Base-by-base conservation (phyloP, 2,329 filamentous ascomycete species). In the Alternaria metachromatica region DNA sequence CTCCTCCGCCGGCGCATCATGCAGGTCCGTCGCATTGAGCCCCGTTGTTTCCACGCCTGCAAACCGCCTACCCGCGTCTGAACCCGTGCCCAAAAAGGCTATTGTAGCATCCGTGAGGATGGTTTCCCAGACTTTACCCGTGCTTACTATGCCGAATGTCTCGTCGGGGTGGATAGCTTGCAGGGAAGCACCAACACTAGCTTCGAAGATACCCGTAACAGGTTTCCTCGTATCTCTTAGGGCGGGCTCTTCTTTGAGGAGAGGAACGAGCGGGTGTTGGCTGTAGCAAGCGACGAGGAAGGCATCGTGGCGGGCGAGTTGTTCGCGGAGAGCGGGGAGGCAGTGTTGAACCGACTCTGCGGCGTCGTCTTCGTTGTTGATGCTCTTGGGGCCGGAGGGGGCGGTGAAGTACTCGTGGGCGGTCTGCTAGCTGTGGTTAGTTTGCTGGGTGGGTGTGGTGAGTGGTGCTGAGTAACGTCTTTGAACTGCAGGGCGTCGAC, bases 261-360 rank as follows among this genome's bases (percentile, higher is more conserved):
- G 79, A 0, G 84, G 78, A 0, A 97, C 92, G 0, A 97, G 86
- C 0, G 91, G 89, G 75, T 97, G 94, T 1, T 91, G 88, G 63
- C 92, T 96, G 82, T 93, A 98, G 82, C 95, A 97, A 20, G 94
- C 94, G 3, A 97, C 87, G 1, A 97, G 85, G 65, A 96, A 90
- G n/a, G 86, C 93, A 74, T 96, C 89, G 78, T 92, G 88, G 26
- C 80, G 71, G 3, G 78, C 63, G 0, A 86, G 76, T 1, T 80
- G 63, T 2, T 83, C 76, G 25, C 81, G 76, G 6, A 92, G 76
- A 63, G 88, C 83, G 1, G 84, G 81, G 15, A 90, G 81, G 55
- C 92, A 92, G 60, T 88, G 86, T 2, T 85, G 75, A 1, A 88
- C 86, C 69, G 91, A 94, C 55, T 83, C 78, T 2, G 82, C 78